Conservation (phyloP, 345 rosid species). For the Adansonia digitata region DNA sequence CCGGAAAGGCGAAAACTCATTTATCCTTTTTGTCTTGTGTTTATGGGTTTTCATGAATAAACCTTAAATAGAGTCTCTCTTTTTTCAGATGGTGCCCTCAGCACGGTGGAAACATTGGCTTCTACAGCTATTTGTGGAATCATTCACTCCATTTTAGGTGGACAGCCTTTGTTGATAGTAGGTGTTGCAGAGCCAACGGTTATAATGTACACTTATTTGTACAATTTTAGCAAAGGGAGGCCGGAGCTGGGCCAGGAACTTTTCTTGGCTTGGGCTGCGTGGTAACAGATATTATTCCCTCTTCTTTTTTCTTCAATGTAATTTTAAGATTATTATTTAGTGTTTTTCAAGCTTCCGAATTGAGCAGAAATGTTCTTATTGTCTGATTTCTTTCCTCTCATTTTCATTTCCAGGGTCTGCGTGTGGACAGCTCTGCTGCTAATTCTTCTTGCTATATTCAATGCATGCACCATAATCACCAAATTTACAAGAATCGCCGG, state of each 20-base stretch:
- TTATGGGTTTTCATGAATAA: background rate
- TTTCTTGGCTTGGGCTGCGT: constrained; percentile 74
- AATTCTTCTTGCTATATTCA: constrained; percentile 43
- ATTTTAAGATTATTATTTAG: background rate
- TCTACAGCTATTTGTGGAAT: constrained; percentile 81
- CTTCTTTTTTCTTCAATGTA: background rate
- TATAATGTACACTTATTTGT: constrained; percentile 81
- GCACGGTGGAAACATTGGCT: constrained; percentile 71
- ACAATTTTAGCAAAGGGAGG: constrained; percentile 55
- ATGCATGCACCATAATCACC: constrained; percentile 48
- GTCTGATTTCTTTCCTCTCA: background rate
- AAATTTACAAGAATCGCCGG: constrained; percentile 74
- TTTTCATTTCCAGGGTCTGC: constrained; percentile 52
- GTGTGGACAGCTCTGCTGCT: constrained; percentile 67
- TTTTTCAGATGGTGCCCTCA: constrained; percentile 54
- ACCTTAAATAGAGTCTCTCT: constrained; percentile 8
- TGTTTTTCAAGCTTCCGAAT: background rate
- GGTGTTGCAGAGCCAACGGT: constrained; percentile 92
- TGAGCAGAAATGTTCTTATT: background rate
- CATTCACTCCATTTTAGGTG: constrained; percentile 75
- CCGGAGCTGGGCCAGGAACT: constrained; percentile 51
- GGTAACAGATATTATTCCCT: constrained; percentile 34
- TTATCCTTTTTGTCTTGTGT: background rate
- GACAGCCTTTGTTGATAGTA: constrained; percentile 74
- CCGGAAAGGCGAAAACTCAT: background rate